Base-by-base conservation (phyloP, 2,329 filamentous ascomycete genomes). In the Neofusicoccum laricinum region DNA sequence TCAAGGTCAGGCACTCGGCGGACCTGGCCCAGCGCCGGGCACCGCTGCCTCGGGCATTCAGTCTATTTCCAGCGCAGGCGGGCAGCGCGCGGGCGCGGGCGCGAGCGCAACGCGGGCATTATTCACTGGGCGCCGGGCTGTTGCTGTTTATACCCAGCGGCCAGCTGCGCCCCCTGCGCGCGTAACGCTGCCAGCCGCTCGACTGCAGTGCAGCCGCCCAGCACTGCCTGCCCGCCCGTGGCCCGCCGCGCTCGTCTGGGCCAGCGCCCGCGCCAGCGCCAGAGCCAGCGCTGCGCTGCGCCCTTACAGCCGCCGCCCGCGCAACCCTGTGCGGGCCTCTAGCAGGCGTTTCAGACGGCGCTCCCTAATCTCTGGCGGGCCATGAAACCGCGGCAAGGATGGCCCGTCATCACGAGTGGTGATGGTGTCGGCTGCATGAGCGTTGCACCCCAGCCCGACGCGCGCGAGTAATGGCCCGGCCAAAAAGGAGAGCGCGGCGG, bases 291-390 rank as follows among this genome's bases (percentile, higher is more conserved):
- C 25, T 7, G 25, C 25, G 25, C 25, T 30, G 25, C 51, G 51
- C 38, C 51, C 51, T 57, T 57, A 57, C 51, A 43, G 51, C 51
- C 19, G 17, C 51, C 15, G 21, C 25, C 36, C 38, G 53, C 38
- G 10, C 53, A 57, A 57, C 53, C 36, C 36, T 51, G 61, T n/a
- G 46, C 38, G 46, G 12, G 45, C 41, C 45, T 51, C 59, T 46
- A 51, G 59, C 59, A 50, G 21, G 61, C 61, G 61, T 63, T 63
- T 63, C 61, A 63, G 61, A 53, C 61, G 15, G 46, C 15, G 46
- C 19, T 45, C 61, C 61, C 49, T 63, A 63, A 63, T 63, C 61
- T 63, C 59, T 48, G 49, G 15, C 32, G 15, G 49, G 32, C 49
- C 49, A 51, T 46, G 46, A 53, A 63, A 51, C 61, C 38, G 61